phyloP scores from a whole-genome alignment of 805 yeast genomes.

The Kuraishia cidri region DNA sequence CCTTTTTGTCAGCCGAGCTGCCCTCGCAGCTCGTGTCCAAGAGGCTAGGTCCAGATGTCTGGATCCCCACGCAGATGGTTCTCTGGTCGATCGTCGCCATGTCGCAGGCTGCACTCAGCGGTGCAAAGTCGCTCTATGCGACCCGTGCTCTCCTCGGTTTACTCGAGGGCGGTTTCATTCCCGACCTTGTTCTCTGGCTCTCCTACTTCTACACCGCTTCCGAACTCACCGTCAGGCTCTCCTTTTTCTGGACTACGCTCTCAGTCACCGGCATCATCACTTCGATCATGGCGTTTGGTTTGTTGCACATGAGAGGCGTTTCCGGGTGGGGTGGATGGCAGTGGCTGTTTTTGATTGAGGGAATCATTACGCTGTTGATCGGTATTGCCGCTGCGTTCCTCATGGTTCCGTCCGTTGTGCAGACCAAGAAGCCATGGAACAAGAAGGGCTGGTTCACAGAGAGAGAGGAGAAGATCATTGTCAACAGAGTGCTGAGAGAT shows the following conservation, averaged over 20 bases:
- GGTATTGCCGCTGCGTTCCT: conserved; percentile 28
- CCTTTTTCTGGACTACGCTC: conserved; percentile 30
- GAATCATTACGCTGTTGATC: conserved; percentile 41
- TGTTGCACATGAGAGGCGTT: no score
- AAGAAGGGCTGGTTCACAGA: conserved; percentile 34
- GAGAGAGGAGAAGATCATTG: conserved; percentile 47
- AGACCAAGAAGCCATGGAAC: conserved; percentile 17
- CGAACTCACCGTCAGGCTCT: conserved; percentile 36
- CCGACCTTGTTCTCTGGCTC: conserved; percentile 21
- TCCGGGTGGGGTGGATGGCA: conserved; percentile 43
- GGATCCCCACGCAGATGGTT: conserved; percentile 35
- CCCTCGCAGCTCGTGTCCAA: conserved; percentile 57
- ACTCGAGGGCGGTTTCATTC: conserved; percentile 21
- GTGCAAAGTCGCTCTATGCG: conserved; percentile 15
- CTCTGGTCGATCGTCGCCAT: conserved; percentile 20
- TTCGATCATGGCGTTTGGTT: no score
- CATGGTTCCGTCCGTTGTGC: conserved; percentile 24
- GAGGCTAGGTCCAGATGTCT: conserved; percentile 47
- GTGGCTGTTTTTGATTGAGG: conserved; percentile 60
- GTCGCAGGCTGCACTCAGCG: conserved; percentile 15
- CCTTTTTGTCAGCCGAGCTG: conserved; percentile 21
- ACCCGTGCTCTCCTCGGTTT: conserved; percentile 20
- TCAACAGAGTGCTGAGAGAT: conserved; percentile 49
- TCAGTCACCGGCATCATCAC: conserved; percentile 30
- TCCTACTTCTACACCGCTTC: conserved; percentile 24